Evolutionary conservation across 805 yeast genomes (phyloP), one percentile per base, ranked within the genome.

Genomic region (Candida golubevii): DNA sequence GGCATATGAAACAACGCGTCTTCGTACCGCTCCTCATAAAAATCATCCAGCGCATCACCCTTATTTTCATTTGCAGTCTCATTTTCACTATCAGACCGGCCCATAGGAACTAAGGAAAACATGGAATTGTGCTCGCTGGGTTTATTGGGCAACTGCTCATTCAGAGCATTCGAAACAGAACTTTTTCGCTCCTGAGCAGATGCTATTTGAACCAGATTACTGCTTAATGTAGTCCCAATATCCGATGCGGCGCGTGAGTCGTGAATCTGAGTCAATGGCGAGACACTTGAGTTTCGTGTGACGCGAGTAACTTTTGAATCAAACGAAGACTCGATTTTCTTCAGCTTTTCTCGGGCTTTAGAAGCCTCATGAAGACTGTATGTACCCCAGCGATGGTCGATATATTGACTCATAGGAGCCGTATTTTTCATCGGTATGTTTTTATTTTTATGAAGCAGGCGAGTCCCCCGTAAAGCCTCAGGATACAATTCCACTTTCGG

Each of bases 71-170:
- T 52, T 35, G 54, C 39, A 4, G 33, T 52, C 26, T 59, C 62
- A 50, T 46, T 53, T 30, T 63, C 69, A 42, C 65, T 62, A 35
- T 56, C 60, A 42, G 52, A 57, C 8, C 45, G 27, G n/a, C 30
- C 27, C 41, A 36, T 27, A n/a, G 45, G 44, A 6, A 34, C 48
- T 26, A 39, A 35, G 23, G 44, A 40, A 26, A 39, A 39, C 44
- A 36, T 39, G 29, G 44, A 36, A 35, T 26, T 39, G 27, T 40
- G 35, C n/a, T 34, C 33, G 36, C 45, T 23, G 27, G 9, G 26
- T 27, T 6, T n/a, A 32, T 8, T 18, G 23, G 23, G 23, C 23
- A 18, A 18, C 23, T 18, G 23, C 5, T 18, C 4, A 18, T 18
- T 18, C 23, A 18, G 23, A 18, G 23, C 23, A 3, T 18, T 5